phyloP scores from a whole-genome alignment of 768 basidiomycete species.

The Leccinum uliginosum region DNA sequence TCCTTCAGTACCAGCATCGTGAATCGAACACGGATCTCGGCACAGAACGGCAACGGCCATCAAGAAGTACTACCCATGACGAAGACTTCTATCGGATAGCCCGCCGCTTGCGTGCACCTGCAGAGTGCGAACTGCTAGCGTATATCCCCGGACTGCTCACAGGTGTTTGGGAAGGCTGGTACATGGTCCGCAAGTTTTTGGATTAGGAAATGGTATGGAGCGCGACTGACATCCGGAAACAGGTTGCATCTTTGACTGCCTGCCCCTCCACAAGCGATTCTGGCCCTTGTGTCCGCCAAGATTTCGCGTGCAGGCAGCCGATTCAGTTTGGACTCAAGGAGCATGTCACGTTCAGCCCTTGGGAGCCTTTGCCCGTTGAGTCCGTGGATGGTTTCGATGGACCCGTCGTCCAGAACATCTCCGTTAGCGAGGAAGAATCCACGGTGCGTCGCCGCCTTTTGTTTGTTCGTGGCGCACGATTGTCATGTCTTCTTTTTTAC shows the following conservation, averaged over 20 bases:
- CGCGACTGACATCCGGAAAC: slow-evolving; percentile 12
- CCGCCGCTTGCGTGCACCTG: slow-evolving; percentile 9
- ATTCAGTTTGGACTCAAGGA: slow-evolving; percentile 49
- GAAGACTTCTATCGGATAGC: slow-evolving; percentile 37
- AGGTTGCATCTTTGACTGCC: slow-evolving; percentile 27
- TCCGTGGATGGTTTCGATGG: slow-evolving; percentile 19
- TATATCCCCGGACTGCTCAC: slow-evolving; percentile 45
- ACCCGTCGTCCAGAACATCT: slow-evolving; percentile 18
- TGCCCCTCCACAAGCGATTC: slow-evolving; percentile 13
- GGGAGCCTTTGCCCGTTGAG: slow-evolving; percentile 31
- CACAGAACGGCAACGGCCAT: slow-evolving; percentile 30
- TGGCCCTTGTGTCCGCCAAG: slow-evolving; percentile 12
- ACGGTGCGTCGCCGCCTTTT: slow-evolving; percentile 19
- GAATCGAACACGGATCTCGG: slow-evolving; percentile 31
- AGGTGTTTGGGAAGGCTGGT: slow-evolving; percentile 59
- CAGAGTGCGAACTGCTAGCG: slow-evolving; percentile 24
- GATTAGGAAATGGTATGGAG: slow-evolving; percentile 10
- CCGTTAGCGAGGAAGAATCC: slow-evolving; percentile 19
- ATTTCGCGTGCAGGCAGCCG: slow-evolving; percentile 43
- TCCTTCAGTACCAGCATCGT: slow-evolving; percentile 22
- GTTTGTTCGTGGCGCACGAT: slow-evolving; percentile 7
- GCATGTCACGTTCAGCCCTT: slow-evolving; percentile 39
- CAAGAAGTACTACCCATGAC: slow-evolving; percentile 32
- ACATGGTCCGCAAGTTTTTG: slow-evolving; percentile 42
- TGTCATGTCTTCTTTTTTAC: slow-evolving; percentile 16